Percentiles rank a stretch among this genome's conserved stretches.
Conservation (phyloP, 192 early-diverging fungal species). For the Powellomyces hirtus region DNA sequence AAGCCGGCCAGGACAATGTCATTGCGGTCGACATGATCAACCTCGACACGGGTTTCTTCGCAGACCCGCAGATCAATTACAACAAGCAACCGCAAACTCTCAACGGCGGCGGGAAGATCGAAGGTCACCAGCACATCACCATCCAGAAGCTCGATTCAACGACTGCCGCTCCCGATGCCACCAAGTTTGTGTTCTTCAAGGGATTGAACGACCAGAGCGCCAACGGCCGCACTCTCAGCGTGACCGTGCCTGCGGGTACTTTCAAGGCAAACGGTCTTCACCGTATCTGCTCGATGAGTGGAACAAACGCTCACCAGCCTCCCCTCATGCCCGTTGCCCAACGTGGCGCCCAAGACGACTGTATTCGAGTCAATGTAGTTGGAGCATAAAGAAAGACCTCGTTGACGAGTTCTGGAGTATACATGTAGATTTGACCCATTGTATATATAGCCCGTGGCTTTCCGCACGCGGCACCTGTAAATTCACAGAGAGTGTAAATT, state of each 20-base stretch:
- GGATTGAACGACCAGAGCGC: constrained; percentile 33
- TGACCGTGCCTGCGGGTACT: constrained; percentile 33
- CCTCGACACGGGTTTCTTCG: constrained; percentile 43
- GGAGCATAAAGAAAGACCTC: too few relatives aligned
- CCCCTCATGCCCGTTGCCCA: constrained; percentile 39
- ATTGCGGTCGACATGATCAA: constrained; percentile 30
- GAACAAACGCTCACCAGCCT: constrained; percentile 38
- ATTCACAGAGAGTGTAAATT: too few relatives aligned
- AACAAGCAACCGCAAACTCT: constrained; percentile 39
- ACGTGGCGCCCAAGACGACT: constrained; percentile 49
- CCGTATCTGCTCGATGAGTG: constrained; percentile 22
- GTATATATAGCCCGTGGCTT: too few relatives aligned
- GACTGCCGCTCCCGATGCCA: constrained; percentile 24
- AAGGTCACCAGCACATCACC: constrained; percentile 50
- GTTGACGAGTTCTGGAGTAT: too few relatives aligned
- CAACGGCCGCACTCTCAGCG: constrained; percentile 28
- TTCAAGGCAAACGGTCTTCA: constrained; percentile 24
- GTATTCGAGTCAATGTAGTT: constrained; percentile 35
- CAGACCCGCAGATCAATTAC: constrained; percentile 30
- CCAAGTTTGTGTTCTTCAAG: constrained; percentile 45
- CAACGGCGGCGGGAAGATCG: constrained; percentile 29
- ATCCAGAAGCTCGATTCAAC: constrained; percentile 26
- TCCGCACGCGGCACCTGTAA: too few relatives aligned
- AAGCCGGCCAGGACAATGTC: constrained; percentile 29
- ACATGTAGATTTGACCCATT: too few relatives aligned